Evolutionary conservation across 495 filamentous ascomycete genomes (phyloP).

Genomic region (Neurospora sp.): DNA sequence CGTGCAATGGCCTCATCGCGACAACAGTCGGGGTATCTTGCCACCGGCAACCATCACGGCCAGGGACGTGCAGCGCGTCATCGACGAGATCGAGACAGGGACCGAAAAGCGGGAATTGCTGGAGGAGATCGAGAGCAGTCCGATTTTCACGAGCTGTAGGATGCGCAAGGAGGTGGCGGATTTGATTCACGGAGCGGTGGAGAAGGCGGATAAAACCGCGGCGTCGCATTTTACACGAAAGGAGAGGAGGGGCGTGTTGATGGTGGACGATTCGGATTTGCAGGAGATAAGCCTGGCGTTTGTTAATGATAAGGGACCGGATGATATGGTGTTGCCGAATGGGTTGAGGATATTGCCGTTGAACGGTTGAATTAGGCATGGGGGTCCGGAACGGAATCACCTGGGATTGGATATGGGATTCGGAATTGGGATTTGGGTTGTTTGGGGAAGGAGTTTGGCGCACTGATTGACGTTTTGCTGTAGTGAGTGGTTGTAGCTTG

Average conservation of each 20-base stretch:
- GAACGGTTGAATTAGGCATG: neutral
- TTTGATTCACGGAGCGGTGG: slow-evolving; percentile 13
- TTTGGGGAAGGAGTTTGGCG: too few relatives aligned
- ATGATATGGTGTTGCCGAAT: slow-evolving; percentile 17
- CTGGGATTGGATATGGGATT: too few relatives aligned
- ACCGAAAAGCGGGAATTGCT: slow-evolving; percentile 8
- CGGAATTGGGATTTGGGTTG: too few relatives aligned
- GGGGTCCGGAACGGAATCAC: too few relatives aligned
- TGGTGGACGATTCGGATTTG: slow-evolving; percentile 14
- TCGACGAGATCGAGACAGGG: slow-evolving; percentile 5
- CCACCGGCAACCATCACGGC: neutral
- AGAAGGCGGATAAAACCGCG: slow-evolving; percentile 5
- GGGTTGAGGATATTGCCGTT: slow-evolving; percentile 20
- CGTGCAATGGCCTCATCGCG: slow-evolving; percentile 16
- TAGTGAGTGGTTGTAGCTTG: too few relatives aligned
- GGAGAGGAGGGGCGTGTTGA: neutral
- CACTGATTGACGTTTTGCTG: too few relatives aligned
- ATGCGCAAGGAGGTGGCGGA: slow-evolving; percentile 12
- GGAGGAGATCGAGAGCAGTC: slow-evolving; percentile 13
- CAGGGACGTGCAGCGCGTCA: slow-evolving; percentile 3
- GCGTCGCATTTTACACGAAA: neutral
- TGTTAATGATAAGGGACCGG: slow-evolving; percentile 17
- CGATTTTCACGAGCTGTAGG: slow-evolving; percentile 15
- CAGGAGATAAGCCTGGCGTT: slow-evolving; percentile 18
- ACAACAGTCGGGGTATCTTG: neutral